Base-by-base conservation (phyloP, 768 basidiomycete genomes). In the Lactarius akahatsu region DNA sequence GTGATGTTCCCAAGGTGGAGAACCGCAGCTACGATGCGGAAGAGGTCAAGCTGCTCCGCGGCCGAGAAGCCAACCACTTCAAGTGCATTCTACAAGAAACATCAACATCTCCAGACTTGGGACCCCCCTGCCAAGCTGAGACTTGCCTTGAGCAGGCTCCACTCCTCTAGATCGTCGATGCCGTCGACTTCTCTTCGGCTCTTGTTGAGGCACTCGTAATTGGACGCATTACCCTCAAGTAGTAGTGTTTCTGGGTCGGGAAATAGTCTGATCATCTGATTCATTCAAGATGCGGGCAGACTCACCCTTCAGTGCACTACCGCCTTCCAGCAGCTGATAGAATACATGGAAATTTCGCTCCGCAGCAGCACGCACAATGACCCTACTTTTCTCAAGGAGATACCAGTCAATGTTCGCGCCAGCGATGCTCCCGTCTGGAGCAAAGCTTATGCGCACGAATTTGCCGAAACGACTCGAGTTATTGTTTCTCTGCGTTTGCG, bases 381-480 rank as follows among this genome's bases (percentile, higher is more conserved):
- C 96, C 69, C 97, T 80, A 73, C 94, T 96, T 82, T 99, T 99
- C 81, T 99, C 97, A 64, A 99, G 79, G 36, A 99, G 81, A 75
- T 99, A 99, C 97, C 97, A 98, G 76, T 99, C 96, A 66, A 98
- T 94, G 74, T 95, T 98, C 30, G 97, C 97, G 0, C 97, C 97
- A 0, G 95, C 91, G 64, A 99, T 99, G 70, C 93, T 94, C 2
- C 96, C 96, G 70, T 92, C 88, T 0, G 91, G 88, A 1, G 92
- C 86, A 77, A 99, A 99, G 73, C 90, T 91, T 67, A 99, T 98
- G 55, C 94, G 84, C 57, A 99, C 92, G 75, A 99, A 99, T 78
- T 99, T 99, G 36, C 95, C 96, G 75, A 99, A 99, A 45, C 97
- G 91, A 83, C 92, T 94, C 1, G 97, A 98, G 74, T 99, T 99